These are phyloP conservation scores for Leishmania tropica DNA, from an alignment of 208 protist species.

Conservation along the genomic window DNA sequence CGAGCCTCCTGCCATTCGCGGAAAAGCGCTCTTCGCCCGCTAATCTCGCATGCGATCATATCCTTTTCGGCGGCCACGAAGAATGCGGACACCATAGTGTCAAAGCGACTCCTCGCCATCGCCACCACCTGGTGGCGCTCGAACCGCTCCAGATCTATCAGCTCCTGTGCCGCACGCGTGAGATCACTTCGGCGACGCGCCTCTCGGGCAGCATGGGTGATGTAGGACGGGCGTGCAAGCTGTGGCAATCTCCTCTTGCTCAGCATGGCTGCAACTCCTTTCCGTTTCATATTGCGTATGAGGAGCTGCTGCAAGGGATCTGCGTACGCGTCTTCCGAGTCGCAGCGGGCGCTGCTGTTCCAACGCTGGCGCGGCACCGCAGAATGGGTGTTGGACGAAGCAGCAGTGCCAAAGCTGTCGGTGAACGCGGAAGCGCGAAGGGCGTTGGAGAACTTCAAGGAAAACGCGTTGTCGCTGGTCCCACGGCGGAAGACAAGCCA, in stretches of 20 bases:
- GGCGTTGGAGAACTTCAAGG: conserved; percentile 36
- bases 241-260: background rate
- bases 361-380: conserved; percentile 8
- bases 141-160: background rate
- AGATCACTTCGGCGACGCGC: background rate
- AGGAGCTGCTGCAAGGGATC: conserved; percentile 26
- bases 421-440: conserved; percentile 12
- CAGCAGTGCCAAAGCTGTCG: conserved; percentile 7
- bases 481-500: conserved; percentile 59
- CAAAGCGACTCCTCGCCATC: background rate
- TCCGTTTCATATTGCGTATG: conserved; percentile 14
- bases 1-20: conserved; percentile 21
- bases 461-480: conserved; percentile 42
- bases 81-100: background rate
- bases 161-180: background rate
- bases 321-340: background rate
- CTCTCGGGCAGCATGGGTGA: background rate
- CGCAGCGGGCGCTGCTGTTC: conserved; percentile 14
- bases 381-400: background rate
- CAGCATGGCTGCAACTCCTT: background rate
- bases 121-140: conserved; percentile 4
- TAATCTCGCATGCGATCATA: background rate
- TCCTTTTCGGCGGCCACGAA: background rate
- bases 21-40: conserved; percentile 14
- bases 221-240: background rate